Evolutionary conservation across 108 stramenopile species (phyloP).

Genomic region (Aureococcus anophagefferens): DNA sequence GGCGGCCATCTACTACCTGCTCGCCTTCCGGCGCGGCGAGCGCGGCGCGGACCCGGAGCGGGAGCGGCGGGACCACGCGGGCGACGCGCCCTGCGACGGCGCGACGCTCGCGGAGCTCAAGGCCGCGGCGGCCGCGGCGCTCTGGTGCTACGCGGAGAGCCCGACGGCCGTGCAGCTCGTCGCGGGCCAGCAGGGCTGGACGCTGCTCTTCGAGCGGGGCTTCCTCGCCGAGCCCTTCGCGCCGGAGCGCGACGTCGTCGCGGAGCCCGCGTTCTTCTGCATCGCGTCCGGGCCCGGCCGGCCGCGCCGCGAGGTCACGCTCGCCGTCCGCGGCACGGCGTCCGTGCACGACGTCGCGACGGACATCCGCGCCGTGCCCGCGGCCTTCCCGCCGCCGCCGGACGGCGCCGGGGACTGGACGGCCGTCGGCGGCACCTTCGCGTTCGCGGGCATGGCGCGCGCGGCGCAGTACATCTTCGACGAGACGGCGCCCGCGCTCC

Average conservation of each 20-base stretch:
- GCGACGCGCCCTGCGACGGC: conserved; percentile 60
- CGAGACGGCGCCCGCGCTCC: conserved; percentile 59
- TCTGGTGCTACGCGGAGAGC: conserved; percentile 74
- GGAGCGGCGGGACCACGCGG: conserved; percentile 53
- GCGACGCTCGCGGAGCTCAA: conserved; percentile 49
- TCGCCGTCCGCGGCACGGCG: conserved; percentile 76
- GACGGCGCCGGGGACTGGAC: conserved; percentile 53
- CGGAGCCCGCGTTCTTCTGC: neutral
- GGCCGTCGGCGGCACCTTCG: conserved; percentile 57
- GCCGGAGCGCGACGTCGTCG: conserved; percentile 9
- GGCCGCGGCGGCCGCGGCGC: conserved; percentile 73
- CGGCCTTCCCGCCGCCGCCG: conserved; percentile 56
- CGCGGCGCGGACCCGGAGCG: conserved; percentile 69
- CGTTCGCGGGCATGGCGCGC: conserved; percentile 70
- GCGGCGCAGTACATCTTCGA: conserved; percentile 62
- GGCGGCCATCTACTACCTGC: conserved; percentile 88
- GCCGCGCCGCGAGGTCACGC: conserved; percentile 59
- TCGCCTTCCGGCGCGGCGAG: conserved; percentile 79
- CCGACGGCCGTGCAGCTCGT: conserved; percentile 84
- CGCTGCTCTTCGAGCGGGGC: conserved; percentile 48
- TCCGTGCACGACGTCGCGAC: conserved; percentile 87
- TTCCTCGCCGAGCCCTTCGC: conserved; percentile 17
- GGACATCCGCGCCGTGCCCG: conserved; percentile 81
- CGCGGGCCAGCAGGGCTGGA: conserved; percentile 76
- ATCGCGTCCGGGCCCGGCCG: conserved; percentile 7